These are phyloP conservation scores for Camellia lanceoleosa DNA, from an alignment of 148 eudicot species.

Conservation along the genomic window DNA sequence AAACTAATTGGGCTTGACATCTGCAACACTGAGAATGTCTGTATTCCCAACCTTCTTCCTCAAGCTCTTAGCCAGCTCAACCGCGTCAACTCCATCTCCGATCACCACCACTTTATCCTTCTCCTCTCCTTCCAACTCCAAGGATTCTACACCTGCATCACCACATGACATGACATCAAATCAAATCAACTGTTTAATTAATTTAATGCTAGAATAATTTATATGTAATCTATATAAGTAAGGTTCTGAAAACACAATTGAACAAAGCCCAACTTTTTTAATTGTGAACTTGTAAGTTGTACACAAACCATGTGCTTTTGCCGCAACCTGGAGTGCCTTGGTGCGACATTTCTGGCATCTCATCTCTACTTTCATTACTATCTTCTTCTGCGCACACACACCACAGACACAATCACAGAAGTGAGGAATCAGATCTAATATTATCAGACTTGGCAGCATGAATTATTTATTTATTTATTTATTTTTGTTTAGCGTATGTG, in stretches of 20 bases:
- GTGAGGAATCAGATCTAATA: no score
- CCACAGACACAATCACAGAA: no score
- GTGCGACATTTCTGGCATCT: not conserved
- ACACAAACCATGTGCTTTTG: not conserved
- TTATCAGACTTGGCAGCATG: no score
- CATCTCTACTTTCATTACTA: not conserved
- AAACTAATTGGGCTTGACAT: not conserved
- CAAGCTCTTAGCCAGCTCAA: not conserved
- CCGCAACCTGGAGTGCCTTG: not conserved
- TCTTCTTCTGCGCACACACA: not conserved
- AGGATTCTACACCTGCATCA: constrained; percentile 2
- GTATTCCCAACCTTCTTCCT: constrained; percentile 4
- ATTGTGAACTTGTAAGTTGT: not conserved
- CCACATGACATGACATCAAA: not conserved
- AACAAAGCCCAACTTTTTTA: no score
- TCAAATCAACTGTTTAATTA: no score
- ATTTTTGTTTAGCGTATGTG: no score
- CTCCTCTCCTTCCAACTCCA: not conserved
- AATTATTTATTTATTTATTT: no score
- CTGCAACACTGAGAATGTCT: not conserved
- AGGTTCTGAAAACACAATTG: not conserved
- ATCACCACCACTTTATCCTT: constrained; percentile 3
- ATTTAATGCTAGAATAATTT: not conserved
- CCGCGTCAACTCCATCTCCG: not conserved
- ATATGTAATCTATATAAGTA: not conserved